These are phyloP conservation scores for Claviceps arundinis DNA, from an alignment of 2,329 filamentous ascomycete species.

Conservation along the genomic window DNA sequence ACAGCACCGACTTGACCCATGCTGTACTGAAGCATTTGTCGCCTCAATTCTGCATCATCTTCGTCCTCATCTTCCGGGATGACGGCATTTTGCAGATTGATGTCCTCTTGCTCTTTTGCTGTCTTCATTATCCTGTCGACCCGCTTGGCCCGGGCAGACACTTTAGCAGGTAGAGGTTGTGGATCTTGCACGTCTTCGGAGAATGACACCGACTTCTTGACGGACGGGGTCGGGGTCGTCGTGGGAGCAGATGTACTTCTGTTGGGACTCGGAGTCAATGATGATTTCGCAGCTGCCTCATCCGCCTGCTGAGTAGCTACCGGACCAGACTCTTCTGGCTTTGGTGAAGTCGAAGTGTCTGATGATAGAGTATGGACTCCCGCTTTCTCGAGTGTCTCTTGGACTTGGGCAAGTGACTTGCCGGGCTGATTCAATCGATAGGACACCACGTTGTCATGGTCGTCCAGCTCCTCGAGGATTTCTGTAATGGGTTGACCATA, in stretches of 20 bases:
- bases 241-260: not conserved
- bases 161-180: slow-evolving; percentile 13
- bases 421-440: slow-evolving; percentile 54
- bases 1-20: slow-evolving; percentile 81
- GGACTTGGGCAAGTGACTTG: slow-evolving; percentile 50
- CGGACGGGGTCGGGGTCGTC: not conserved
- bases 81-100: slow-evolving; percentile 32
- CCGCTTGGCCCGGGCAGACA: slow-evolving; percentile 29
- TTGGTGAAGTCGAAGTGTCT: slow-evolving; percentile 4
- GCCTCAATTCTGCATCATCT: slow-evolving; percentile 68
- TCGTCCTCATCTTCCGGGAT: slow-evolving; percentile 62
- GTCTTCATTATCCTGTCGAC: slow-evolving; percentile 44
- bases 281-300: not conserved
- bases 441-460: slow-evolving; percentile 72
- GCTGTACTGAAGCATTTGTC: slow-evolving; percentile 84
- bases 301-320: not conserved
- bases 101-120: slow-evolving; percentile 40
- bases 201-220: slow-evolving; percentile 51
- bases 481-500: slow-evolving; percentile 71
- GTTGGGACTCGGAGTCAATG: not conserved
- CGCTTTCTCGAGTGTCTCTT: slow-evolving; percentile 64
- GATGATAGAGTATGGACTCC: slow-evolving; percentile 41
- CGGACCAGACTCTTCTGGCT: not conserved
- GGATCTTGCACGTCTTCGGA: slow-evolving; percentile 36
- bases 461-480: slow-evolving; percentile 84